Conservation (phyloP, 2,329 filamentous ascomycete genomes). For the Colletotrichum viniferum region DNA sequence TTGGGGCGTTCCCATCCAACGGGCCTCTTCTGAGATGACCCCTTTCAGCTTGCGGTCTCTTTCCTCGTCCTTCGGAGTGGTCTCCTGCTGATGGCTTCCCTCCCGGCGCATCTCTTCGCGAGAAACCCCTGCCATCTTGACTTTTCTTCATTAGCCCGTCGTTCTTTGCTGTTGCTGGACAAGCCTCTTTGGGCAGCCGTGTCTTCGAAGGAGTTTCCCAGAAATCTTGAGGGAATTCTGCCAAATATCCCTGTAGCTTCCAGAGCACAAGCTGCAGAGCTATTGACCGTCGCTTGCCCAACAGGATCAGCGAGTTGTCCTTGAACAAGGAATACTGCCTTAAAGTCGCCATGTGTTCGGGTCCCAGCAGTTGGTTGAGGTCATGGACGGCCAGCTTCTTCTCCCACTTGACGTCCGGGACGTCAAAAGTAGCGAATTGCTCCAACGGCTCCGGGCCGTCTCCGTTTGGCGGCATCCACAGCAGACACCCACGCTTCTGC, state of each 20-base stretch:
- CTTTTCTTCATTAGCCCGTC: background rate
- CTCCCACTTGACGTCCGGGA: slow-evolving; percentile 36
- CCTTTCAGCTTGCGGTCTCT: background rate
- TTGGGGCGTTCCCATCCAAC: background rate
- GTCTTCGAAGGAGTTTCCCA: background rate
- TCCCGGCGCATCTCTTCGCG: background rate
- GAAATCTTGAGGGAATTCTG: background rate
- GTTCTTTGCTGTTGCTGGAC: background rate
- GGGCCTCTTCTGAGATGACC: background rate
- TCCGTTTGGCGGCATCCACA: slow-evolving; percentile 37
- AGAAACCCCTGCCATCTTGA: background rate
- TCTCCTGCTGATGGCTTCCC: background rate
- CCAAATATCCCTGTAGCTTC: slow-evolving; percentile 62
- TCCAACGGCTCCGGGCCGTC: background rate
- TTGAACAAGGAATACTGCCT: slow-evolving; percentile 3
- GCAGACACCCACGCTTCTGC: slow-evolving; percentile 47
- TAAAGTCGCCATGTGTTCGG: slow-evolving; percentile 46
- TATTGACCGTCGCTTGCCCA: slow-evolving; percentile 40
- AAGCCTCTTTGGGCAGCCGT: background rate
- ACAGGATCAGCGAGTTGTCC: slow-evolving; percentile 41
- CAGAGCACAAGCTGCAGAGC: slow-evolving; percentile 57
- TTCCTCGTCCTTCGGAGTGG: background rate
- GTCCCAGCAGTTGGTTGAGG: slow-evolving; percentile 54
- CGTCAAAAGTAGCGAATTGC: slow-evolving; percentile 33
- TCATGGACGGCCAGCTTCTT: slow-evolving; percentile 57